Evolutionary conservation across 1,139 yeast species (phyloP), one percentile per base, ranked within the genome.

Genomic region (Candida smagusa): DNA sequence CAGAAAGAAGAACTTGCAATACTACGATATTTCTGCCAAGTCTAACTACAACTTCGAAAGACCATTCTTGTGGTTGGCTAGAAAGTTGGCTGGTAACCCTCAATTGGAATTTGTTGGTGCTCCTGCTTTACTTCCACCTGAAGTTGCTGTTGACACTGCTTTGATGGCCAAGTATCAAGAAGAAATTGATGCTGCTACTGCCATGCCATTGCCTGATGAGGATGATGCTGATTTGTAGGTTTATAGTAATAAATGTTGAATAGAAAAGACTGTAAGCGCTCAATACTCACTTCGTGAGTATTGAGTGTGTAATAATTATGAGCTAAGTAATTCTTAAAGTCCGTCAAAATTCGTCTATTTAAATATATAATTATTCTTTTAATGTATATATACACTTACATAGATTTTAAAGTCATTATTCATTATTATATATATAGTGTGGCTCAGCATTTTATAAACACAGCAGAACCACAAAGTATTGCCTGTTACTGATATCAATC

Each of bases 51-150:
- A 94, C 80, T 94, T 94, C 61, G 99, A 94, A 77, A 94, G 94
- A 79, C 99, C 99, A 48, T 94, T 92, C 86, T 83, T 94, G 71
- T 94, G 98, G 99, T 87, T 94, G 63, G 98, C 98, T 40, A 87
- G 98, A 82, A 94, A 94, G 77, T 81, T 94, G 63, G 96, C 90
- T 53, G 99, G 98, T 71, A 88, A 89, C 81, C 92, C 97, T 49
- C 88, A 85, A 70, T 83, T 94, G 63, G 98, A 94, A 75, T 94
- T 94, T 62, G 98, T 94, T 56, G 97, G 95, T 56, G 86, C 98
- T 47, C 98, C 98, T 56, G 98, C 98, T 52, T 82, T 94, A 72
- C 97, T 97, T 64, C 98, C 99, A 60, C 98, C 99, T 62, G 98
- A 94, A 79, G 97, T 92, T 55, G 85, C 82, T 65, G 97, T 94